A percentile compares a stretch with the other conserved stretches of the same genome.
These are phyloP conservation scores for Fusarium haematococcum DNA, from an alignment of 2,329 filamentous ascomycete species.

Conservation along the genomic window DNA sequence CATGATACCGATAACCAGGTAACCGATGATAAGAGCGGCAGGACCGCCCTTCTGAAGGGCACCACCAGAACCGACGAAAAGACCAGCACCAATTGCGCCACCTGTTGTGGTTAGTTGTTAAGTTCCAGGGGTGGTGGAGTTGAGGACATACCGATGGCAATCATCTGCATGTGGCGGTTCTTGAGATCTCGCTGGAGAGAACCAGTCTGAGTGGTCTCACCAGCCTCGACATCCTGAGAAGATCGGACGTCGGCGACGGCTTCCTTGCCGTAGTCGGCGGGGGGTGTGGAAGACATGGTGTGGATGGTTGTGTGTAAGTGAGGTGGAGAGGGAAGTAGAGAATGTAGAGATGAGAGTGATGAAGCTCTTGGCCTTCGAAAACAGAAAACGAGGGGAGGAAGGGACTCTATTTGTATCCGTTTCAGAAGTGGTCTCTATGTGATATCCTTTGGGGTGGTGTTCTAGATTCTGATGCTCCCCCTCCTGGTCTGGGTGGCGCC, in stretches of 20 bases:
- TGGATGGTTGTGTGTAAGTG: not conserved
- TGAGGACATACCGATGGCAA: constrained; percentile 74
- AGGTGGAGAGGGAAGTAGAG: not conserved
- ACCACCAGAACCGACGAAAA: constrained; percentile 86
- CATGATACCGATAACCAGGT: constrained; percentile 52
- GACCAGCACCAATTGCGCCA: constrained; percentile 72
- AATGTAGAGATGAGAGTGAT: constrained; percentile 25
- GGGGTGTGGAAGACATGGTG: constrained; percentile 31
- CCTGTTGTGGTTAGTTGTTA: constrained; percentile 25
- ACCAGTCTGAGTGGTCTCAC: constrained; percentile 33
- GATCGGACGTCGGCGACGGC: constrained; percentile 31
- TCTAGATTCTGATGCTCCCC: constrained; percentile 24
- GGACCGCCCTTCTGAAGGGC: constrained; percentile 80
- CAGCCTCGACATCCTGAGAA: constrained; percentile 33
- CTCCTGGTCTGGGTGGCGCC: constrained; percentile 19
- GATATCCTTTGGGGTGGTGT: constrained; percentile 9
- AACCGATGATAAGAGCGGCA: constrained; percentile 83
- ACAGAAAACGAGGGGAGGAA: constrained; percentile 6
- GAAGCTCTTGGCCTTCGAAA: constrained; percentile 32
- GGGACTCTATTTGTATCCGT: constrained; percentile 34
- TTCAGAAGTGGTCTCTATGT: constrained; percentile 2
- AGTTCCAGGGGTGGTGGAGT: constrained; percentile 44
- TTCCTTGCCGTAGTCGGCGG: constrained; percentile 37
- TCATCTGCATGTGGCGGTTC: constrained; percentile 93
- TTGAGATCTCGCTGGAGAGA: constrained; percentile 72